Evolutionary conservation across 306 rosid species (phyloP).

Genomic region (Cucumis cinereus): DNA sequence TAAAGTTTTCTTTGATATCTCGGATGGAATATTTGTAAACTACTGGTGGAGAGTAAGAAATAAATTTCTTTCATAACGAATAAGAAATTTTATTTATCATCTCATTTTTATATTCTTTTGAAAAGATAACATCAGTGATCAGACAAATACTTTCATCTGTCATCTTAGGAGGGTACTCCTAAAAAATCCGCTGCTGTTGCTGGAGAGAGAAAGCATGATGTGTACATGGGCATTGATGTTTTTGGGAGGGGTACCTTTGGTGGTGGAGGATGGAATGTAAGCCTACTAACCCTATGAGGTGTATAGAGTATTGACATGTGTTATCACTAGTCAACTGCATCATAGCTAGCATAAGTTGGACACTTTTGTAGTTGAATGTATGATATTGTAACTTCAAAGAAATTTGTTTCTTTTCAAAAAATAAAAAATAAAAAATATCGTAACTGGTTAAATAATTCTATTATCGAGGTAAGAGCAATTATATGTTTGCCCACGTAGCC

Average conservation of each 20-base stretch:
- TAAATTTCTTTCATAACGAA: constrained; percentile 7
- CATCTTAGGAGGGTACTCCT: constrained; percentile 49
- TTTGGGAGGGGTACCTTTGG: constrained; percentile 80
- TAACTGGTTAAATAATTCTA: not conserved
- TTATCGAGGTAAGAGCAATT: not conserved
- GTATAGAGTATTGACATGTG: not conserved
- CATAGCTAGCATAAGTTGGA: not conserved
- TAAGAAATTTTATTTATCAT: not conserved
- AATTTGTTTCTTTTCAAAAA: no score
- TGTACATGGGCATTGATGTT: constrained; percentile 89
- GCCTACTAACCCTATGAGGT: constrained; percentile 14
- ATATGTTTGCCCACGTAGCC: not conserved
- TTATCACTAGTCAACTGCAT: not conserved
- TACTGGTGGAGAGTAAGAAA: constrained; percentile 62
- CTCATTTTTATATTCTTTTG: not conserved
- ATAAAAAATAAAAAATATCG: no score
- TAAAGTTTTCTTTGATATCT: not conserved
- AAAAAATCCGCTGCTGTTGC: constrained; percentile 53
- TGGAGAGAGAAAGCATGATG: constrained; percentile 62
- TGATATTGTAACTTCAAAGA: not conserved
- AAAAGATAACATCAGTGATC: not conserved
- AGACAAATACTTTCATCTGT: not conserved
- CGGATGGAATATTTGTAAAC: constrained; percentile 41
- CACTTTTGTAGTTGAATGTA: not conserved
- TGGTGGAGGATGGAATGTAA: constrained; percentile 88